phyloP scores from a whole-genome alignment of 2,329 filamentous ascomycete species.

The Penicillium sp. region DNA sequence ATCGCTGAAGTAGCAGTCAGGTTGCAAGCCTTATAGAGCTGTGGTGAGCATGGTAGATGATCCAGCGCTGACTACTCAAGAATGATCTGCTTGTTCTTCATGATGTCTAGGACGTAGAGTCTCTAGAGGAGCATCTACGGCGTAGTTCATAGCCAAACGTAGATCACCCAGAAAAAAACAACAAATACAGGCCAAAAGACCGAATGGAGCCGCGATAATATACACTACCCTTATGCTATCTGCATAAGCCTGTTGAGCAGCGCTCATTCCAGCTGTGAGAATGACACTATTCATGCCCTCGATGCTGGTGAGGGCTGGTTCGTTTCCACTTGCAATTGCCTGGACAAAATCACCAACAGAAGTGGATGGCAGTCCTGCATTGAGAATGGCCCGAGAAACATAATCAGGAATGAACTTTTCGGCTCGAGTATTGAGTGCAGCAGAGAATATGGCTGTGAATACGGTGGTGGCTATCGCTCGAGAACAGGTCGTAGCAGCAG shows the following conservation, averaged over 20 bases:
- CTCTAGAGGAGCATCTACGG: slow-evolving; percentile 11
- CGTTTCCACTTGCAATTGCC: background rate
- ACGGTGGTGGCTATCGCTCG: slow-evolving; percentile 7
- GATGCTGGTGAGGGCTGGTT: background rate
- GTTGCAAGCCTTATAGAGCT: no score
- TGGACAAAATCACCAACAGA: slow-evolving; percentile 3
- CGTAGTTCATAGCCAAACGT: slow-evolving; percentile 9
- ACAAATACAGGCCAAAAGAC: slow-evolving; percentile 6
- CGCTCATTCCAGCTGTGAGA: background rate
- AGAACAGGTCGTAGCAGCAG: slow-evolving; percentile 12
- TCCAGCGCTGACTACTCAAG: background rate
- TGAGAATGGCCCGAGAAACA: background rate
- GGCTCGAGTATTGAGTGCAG: background rate
- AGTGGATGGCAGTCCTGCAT: background rate
- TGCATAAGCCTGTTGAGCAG: slow-evolving; percentile 11
- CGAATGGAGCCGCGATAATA: slow-evolving; percentile 15
- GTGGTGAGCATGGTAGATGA: no score
- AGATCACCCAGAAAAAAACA: slow-evolving; percentile 12
- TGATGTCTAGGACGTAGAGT: slow-evolving; percentile 2
- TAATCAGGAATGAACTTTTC: slow-evolving; percentile 3
- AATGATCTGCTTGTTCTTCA: background rate
- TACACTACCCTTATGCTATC: slow-evolving; percentile 11
- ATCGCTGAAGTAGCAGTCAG: no score
- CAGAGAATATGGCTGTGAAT: slow-evolving; percentile 10
- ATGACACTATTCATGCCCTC: background rate